Percentiles rank a stretch among this genome's conserved stretches.
phyloP scores from a whole-genome alignment of 2,329 filamentous ascomycete genomes.

The Clarireedia sp. region DNA sequence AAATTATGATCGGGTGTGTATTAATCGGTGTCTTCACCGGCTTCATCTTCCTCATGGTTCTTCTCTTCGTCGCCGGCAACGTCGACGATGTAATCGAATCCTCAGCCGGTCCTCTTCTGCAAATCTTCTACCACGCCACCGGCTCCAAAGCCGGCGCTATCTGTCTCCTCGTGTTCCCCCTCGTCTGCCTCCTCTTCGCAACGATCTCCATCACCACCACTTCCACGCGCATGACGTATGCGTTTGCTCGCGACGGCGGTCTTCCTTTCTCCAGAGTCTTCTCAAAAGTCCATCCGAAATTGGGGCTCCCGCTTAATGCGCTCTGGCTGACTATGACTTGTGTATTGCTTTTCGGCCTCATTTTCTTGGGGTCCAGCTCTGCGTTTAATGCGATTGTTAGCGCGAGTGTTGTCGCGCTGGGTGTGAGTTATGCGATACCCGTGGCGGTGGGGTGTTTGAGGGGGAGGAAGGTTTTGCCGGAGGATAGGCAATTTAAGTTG shows the following conservation, averaged over 20 bases:
- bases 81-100: slow-evolving; percentile 36
- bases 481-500: slow-evolving; percentile 46
- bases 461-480: slow-evolving; percentile 57
- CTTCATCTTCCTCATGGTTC: slow-evolving; percentile 22
- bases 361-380: slow-evolving; percentile 56
- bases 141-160: slow-evolving; percentile 30
- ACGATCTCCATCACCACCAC: slow-evolving; percentile 45
- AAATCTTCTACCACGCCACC: slow-evolving; percentile 43
- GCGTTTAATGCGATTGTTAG: slow-evolving; percentile 67
- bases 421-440: slow-evolving; percentile 66
- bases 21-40: slow-evolving; percentile 40
- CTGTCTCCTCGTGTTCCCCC: slow-evolving; percentile 40
- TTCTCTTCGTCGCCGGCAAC: slow-evolving; percentile 26
- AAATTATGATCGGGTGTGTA: slow-evolving; percentile 41
- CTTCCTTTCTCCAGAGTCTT: slow-evolving; percentile 54
- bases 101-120: slow-evolving; percentile 39
- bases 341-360: slow-evolving; percentile 59
- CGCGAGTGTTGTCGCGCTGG: slow-evolving; percentile 62
- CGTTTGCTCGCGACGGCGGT: slow-evolving; percentile 58
- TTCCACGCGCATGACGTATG: slow-evolving; percentile 50
- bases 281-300: slow-evolving; percentile 49
- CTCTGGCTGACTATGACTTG: slow-evolving; percentile 51
- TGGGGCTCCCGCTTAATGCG: slow-evolving; percentile 60
- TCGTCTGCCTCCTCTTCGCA: slow-evolving; percentile 57
- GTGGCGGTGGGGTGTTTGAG: slow-evolving; percentile 60